A percentile compares a stretch with the other conserved stretches of the same genome.
Evolutionary conservation across 306 rosid genomes (phyloP).

Genomic region (Prunus mongolica): DNA sequence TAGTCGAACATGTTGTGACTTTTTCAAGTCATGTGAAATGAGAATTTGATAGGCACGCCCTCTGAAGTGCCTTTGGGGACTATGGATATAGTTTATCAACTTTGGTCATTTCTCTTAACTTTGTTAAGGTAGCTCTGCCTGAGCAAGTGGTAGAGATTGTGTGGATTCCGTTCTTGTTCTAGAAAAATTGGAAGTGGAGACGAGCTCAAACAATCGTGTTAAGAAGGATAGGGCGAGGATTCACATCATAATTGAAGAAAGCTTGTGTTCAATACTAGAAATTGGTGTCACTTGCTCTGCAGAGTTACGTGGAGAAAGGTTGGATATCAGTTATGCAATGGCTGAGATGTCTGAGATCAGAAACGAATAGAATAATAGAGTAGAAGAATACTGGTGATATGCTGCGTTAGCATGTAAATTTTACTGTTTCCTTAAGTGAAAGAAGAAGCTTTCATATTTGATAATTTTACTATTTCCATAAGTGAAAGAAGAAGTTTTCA

Average conservation of each 20-base stretch:
- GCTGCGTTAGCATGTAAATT: neutral
- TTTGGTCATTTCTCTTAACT: neutral
- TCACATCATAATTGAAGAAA: neutral
- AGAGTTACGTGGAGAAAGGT: neutral
- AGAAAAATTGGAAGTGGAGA: neutral
- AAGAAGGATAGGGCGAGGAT: neutral
- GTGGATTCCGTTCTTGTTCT: neutral
- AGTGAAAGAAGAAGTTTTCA: neutral
- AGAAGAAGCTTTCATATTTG: too few relatives aligned
- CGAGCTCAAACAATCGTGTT: neutral
- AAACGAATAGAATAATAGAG: neutral
- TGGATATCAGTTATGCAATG: neutral
- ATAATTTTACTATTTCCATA: neutral
- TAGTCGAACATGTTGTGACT: neutral
- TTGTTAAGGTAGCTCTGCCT: neutral
- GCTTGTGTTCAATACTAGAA: neutral
- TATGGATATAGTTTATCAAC: neutral
- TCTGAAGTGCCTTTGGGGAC: neutral
- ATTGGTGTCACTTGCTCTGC: neutral
- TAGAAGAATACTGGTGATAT: neutral
- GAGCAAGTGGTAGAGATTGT: neutral
- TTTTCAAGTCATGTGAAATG: neutral
- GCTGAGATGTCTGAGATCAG: neutral
- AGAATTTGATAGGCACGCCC: neutral
- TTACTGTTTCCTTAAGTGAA: neutral